Percentiles rank a stretch among this genome's conserved stretches.
These are phyloP conservation scores for Stachybotrys elegans DNA, from an alignment of 2,329 filamentous ascomycete species.

Conservation along the genomic window DNA sequence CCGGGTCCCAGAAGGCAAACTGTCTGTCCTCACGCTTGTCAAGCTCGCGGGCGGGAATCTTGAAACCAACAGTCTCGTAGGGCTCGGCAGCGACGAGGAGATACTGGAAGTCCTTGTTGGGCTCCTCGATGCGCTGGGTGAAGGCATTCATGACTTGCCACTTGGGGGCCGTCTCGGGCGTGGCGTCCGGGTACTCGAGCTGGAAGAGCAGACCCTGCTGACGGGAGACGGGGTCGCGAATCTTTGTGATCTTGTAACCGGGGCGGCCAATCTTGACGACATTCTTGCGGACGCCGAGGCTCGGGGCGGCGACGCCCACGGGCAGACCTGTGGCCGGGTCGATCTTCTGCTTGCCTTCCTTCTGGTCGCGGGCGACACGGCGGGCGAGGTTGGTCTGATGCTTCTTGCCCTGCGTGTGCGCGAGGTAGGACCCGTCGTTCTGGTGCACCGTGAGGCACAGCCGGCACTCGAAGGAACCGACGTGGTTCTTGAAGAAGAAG, in stretches of 20 bases:
- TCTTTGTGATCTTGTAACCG: slow-evolving; percentile 97
- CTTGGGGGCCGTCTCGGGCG: slow-evolving; percentile 67
- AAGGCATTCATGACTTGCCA: slow-evolving; percentile 98
- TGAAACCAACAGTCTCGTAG: slow-evolving; percentile 96
- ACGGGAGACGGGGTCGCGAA: slow-evolving; percentile 78
- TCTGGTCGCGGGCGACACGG: slow-evolving; percentile 90
- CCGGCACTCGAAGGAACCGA: slow-evolving; percentile 95
- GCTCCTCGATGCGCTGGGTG: slow-evolving; percentile 91
- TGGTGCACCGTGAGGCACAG: slow-evolving; percentile 97
- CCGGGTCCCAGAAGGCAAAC: slow-evolving; percentile 93
- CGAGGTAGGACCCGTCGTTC: slow-evolving; percentile 97
- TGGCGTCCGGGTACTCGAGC: slow-evolving; percentile 90
- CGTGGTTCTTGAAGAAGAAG: slow-evolving; percentile 99
- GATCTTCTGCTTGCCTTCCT: slow-evolving; percentile 70
- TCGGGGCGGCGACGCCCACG: slow-evolving; percentile 64
- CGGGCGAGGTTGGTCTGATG: slow-evolving; percentile 97
- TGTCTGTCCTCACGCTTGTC: slow-evolving; percentile 83
- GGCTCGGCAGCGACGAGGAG: slow-evolving; percentile 92
- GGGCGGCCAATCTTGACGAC: slow-evolving; percentile 92
- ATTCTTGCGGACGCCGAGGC: slow-evolving; percentile 65
- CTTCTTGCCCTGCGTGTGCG: slow-evolving; percentile 96
- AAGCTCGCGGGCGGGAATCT: slow-evolving; percentile 88
- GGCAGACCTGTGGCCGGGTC: slow-evolving; percentile 66
- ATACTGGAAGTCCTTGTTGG: slow-evolving; percentile 93
- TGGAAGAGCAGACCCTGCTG: slow-evolving; percentile 95